Evolutionary conservation across 2,329 filamentous ascomycete species (phyloP).

Genomic region (Fusarium penzigii): DNA sequence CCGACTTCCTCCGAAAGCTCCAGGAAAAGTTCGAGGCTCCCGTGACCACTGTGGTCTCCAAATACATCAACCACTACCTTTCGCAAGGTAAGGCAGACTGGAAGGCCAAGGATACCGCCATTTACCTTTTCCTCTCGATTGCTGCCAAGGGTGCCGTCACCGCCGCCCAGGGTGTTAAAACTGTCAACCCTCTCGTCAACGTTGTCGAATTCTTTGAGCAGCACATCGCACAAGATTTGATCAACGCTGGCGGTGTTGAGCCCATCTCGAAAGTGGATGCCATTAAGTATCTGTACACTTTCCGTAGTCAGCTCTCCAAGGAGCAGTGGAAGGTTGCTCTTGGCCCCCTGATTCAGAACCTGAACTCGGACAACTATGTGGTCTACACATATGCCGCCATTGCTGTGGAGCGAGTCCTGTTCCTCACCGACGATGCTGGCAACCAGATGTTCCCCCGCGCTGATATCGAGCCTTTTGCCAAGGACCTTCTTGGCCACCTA

Average conservation of each 20-base stretch:
- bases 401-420: conserved; percentile 90
- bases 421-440: conserved; percentile 73
- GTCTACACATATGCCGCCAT: conserved; percentile 98
- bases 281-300: conserved; percentile 96
- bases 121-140: conserved; percentile 93
- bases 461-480: conserved; percentile 78
- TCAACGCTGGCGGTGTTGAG: conserved; percentile 67
- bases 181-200: conserved; percentile 82
- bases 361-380: conserved; percentile 89
- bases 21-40: conserved; percentile 84
- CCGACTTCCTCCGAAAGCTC: conserved; percentile 87
- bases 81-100: conserved; percentile 80
- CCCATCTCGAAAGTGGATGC: conserved; percentile 95
- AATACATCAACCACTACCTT: conserved; percentile 86
- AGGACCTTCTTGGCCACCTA: conserved; percentile 83
- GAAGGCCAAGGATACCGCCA: conserved; percentile 98
- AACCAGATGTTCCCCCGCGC: conserved; percentile 77
- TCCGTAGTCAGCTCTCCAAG: conserved; percentile 90
- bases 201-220: conserved; percentile 95
- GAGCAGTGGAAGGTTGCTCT: conserved; percentile 91
- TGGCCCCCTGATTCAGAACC: conserved; percentile 84
- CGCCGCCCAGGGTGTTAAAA: conserved; percentile 84
- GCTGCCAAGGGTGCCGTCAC: conserved; percentile 90
- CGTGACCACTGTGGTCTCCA: conserved; percentile 84
- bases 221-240: conserved; percentile 85